Evolutionary conservation across 2,329 filamentous ascomycete species (phyloP).

Genomic region (Cladosporium colombiae): DNA sequence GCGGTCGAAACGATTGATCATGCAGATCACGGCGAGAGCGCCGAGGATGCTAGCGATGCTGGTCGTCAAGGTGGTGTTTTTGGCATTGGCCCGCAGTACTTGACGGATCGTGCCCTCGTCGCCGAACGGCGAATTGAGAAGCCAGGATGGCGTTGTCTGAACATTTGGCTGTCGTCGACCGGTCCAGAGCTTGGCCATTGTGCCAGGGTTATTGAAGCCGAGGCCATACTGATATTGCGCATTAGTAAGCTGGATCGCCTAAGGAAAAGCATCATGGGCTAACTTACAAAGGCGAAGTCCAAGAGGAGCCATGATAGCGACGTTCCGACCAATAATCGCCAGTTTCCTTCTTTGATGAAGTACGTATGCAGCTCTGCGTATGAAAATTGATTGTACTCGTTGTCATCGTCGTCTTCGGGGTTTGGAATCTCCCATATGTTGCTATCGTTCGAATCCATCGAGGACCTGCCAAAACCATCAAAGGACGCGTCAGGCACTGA

Average conservation of each 20-base stretch:
- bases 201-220: constrained; percentile 28
- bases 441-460: constrained; percentile 23
- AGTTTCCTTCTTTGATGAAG: constrained; percentile 27
- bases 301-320: constrained; percentile 28
- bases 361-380: constrained; percentile 23
- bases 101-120: constrained; percentile 21
- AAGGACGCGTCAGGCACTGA: constrained; percentile 4
- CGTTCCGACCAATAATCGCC: constrained; percentile 26
- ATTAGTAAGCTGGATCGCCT: not conserved
- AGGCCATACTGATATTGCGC: constrained; percentile 22
- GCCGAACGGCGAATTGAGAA: constrained; percentile 20
- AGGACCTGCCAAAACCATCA: constrained; percentile 8
- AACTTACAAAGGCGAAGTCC: constrained; percentile 26
- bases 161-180: constrained; percentile 14
- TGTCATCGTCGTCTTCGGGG: constrained; percentile 9
- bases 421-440: constrained; percentile 16
- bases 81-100: constrained; percentile 25
- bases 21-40: constrained; percentile 43
- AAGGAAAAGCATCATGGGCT: too few species aligned
- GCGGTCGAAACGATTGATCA: constrained; percentile 44
- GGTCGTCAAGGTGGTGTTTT: constrained; percentile 27
- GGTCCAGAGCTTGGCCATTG: constrained; percentile 28
- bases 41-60: constrained; percentile 46
- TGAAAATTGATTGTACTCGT: constrained; percentile 24
- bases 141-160: constrained; percentile 22